Evolutionary conservation across 2,329 filamentous ascomycete genomes (phyloP), one percentile per base, ranked within the genome.

Genomic region (Aspergillus sp.): DNA sequence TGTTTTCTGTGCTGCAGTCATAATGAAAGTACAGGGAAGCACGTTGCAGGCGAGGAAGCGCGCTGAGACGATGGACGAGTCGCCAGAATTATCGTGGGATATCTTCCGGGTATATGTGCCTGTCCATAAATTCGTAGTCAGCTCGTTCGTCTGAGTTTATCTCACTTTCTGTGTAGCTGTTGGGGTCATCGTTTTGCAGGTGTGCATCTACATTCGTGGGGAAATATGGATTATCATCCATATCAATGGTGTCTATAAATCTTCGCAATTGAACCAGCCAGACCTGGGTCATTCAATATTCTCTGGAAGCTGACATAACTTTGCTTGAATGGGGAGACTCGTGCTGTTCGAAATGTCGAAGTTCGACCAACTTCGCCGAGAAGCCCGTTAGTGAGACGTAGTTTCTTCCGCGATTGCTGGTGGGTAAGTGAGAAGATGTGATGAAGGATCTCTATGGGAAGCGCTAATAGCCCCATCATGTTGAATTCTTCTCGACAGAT

Each of bases 21-120:
- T 14, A 24, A 31, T 57, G 50, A 32, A 60, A 63, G 20, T 53
- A 11, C 6, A 63, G 49, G 2, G 20, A 50, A 3, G 58, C 51
- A 5, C 55, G 55, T 18, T 49, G 36, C 18, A 63, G 53, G 18
- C 31, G 36, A 6, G 58, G 58, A 12, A 60, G 39, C 10, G 58
- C 55, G 18, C 26, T 22, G 2, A 63, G 53, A 14, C 55, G 39
- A 14, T 42, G 12, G 14, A 60, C 32, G 1, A 62, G 49, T 16
- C 10, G 32, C 7, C 24, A 24, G 12, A 54, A 61, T 26, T 7
- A 11, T 12, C 10, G 7, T 31, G 16, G 14, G 3, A 58, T 32
- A 39, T 39, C 22, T 2, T 31, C 60, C 66, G 14, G 64, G 26
- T 26, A 26, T 6, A 26, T 26, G 4, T 7, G 26, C 5, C 26